A percentile compares a stretch with the other conserved stretches of the same genome.
Evolutionary conservation across 441 rosid species (phyloP).

Genomic region (Metrosideros polymorpha): DNA sequence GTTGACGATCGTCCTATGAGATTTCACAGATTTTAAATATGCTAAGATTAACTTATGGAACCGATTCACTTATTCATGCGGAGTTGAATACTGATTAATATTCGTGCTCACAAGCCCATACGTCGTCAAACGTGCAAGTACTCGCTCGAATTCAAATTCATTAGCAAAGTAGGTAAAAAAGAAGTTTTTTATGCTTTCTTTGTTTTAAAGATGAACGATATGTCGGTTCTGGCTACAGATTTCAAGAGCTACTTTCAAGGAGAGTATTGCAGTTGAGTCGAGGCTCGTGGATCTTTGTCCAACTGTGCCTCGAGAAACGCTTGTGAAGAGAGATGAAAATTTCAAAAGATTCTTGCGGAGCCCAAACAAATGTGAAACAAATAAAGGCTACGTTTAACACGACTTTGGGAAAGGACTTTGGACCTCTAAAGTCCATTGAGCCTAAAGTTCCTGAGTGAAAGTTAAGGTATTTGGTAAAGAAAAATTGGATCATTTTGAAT

Average conservation of each 20-base stretch:
- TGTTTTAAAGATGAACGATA: too few species aligned
- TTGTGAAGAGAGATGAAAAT: not conserved
- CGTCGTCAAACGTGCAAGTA: rapidly evolving
- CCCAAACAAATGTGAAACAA: not conserved
- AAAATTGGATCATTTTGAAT: not conserved
- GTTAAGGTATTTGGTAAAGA: not conserved
- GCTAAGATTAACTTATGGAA: not conserved
- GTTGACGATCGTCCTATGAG: too few species aligned
- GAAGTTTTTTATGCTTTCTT: too few species aligned
- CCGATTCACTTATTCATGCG: not conserved
- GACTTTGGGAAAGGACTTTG: not conserved
- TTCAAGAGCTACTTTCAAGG: rapidly evolving
- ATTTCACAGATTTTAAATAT: not conserved
- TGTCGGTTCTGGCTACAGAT: rapidly evolving
- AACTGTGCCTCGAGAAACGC: rapidly evolving
- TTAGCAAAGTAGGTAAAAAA: rapidly evolving
- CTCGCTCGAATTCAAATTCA: not conserved
- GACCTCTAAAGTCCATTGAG: not conserved
- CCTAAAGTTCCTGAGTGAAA: too few species aligned
- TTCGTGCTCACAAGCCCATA: rapidly evolving
- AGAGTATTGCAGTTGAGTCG: not conserved
- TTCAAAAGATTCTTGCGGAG: rapidly evolving
- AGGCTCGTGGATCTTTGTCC: rapidly evolving
- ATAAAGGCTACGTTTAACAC: not conserved
- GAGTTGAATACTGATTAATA: not conserved